A percentile compares a stretch with the other conserved stretches of the same genome.
Conservation (phyloP, 768 basidiomycete species). For the Lentinula detonsa region DNA sequence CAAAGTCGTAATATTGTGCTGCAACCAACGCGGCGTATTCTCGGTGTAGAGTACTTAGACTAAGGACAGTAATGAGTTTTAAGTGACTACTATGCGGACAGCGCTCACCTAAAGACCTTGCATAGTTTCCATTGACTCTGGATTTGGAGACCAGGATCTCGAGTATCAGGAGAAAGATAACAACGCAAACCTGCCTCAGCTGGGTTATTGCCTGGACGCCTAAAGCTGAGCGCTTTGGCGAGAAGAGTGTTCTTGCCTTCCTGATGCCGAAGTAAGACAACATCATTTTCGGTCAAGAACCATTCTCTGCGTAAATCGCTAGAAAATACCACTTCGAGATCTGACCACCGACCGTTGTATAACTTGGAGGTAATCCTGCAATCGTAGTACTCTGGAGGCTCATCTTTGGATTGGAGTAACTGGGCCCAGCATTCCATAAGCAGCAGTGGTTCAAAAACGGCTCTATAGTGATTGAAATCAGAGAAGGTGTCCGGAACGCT, state of each 20-base stretch:
- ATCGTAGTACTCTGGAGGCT: conserved; percentile 43
- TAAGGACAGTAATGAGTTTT: conserved; percentile 23
- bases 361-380: conserved; percentile 65
- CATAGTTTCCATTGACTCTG: conserved; percentile 66
- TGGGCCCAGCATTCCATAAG: conserved; percentile 91
- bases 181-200: conserved; percentile 59
- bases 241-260: conserved; percentile 51
- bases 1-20: conserved; percentile 77
- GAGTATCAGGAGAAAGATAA: conserved; percentile 27
- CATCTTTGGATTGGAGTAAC: conserved; percentile 71
- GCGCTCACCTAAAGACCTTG: conserved; percentile 75
- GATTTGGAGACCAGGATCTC: conserved; percentile 58
- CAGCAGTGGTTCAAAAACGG: conserved; percentile 79
- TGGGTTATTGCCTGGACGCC: conserved; percentile 28
- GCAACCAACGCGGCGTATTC: conserved; percentile 87
- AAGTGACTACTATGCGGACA: neutral
- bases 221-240: conserved; percentile 50
- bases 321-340: conserved; percentile 63
- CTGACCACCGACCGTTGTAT: conserved; percentile 77
- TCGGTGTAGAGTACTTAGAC: conserved; percentile 85
- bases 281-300: conserved; percentile 75
- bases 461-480: conserved; percentile 61
- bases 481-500: conserved; percentile 63
- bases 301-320: conserved; percentile 62
- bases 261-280: conserved; percentile 70